Evolutionary conservation across 164 flowering plant species (phyloP), one percentile per base, ranked within the genome.

Genomic region (Santalum album): DNA sequence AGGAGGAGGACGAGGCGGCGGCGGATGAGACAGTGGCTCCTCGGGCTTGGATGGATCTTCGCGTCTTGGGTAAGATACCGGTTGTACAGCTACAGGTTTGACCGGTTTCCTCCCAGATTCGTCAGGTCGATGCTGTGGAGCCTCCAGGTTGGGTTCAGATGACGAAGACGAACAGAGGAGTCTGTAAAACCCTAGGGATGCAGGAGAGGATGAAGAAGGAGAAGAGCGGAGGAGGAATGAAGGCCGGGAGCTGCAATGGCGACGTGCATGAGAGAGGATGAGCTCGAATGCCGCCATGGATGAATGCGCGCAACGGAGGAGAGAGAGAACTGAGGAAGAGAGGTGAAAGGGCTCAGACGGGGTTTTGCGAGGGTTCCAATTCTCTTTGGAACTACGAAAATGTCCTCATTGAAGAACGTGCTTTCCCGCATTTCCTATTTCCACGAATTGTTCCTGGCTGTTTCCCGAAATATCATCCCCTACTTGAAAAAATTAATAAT

Each of bases 41-140:
- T 50, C 59, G 25, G 60, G 21, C 1, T 68, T 18, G 38, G 72
- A 45, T 6, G 54, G 63, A 34, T 68, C 75, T 29, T 60, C 57
- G 43, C 83, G 84, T 58, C 75, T 86, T 1, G 87, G 25, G 70
- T 89, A 86, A 20, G 95, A 82, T n/a, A 80, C 83, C 1, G 75
- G 68, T 44, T 70, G 70, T 22, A 81, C 60, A 2, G 69, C 46
- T 4, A 69, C 22, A 12, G 78, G 19, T 25, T n/a, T n/a, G n/a
- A n/a, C n/a, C n/a, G n/a, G n/a, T n/a, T n/a, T n/a, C n/a, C n/a
- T n/a, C n/a, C n/a, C n/a, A n/a, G n/a, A n/a, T n/a, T 59, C 25
- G 16, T 60, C 19, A n/a, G 69, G 53, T 0, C 34, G 55, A 21
- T 40, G 40, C 7, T 23, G 39, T 6, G 61, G 23, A 29, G 57